Percentiles rank a stretch among this genome's conserved stretches.
Evolutionary conservation across 2,329 filamentous ascomycete species (phyloP).

Genomic region (Colletotrichum cereale): DNA sequence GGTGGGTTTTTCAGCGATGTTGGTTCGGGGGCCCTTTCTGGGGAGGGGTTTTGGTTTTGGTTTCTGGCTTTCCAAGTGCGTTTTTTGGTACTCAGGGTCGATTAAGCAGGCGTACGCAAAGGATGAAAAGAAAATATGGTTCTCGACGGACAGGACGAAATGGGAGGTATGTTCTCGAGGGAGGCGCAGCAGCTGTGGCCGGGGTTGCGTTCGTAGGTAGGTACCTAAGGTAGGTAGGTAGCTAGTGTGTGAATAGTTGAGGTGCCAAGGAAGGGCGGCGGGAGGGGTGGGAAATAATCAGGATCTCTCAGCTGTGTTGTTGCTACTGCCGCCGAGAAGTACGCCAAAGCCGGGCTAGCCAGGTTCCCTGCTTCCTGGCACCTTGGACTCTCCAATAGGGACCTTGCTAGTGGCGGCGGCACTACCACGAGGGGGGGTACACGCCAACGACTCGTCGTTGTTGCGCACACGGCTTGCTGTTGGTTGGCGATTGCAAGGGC

Average conservation of each 20-base stretch:
- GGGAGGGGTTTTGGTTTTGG: background rate
- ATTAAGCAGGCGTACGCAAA: constrained; percentile 2
- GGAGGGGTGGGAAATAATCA: constrained; percentile 7
- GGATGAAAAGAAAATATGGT: background rate
- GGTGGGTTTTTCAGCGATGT: constrained; percentile 19
- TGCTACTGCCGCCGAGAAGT: background rate
- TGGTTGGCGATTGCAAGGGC: constrained; percentile 31
- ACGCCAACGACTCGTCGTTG: constrained; percentile 8
- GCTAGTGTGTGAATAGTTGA: background rate
- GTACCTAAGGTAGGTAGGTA: too few species aligned
- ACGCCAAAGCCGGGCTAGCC: background rate
- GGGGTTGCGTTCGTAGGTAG: constrained; percentile 30
- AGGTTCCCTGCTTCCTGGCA: constrained; percentile 18
- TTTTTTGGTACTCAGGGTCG: background rate
- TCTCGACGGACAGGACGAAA: constrained; percentile 16
- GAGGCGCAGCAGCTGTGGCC: constrained; percentile 37
- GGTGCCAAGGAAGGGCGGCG: background rate
- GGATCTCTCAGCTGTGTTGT: constrained; percentile 15
- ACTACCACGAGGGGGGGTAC: background rate
- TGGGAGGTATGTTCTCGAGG: constrained; percentile 11
- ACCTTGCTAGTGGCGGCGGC: too few species aligned
- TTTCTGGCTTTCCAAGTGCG: constrained; percentile 9
- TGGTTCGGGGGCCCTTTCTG: background rate
- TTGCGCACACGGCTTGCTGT: constrained; percentile 18
- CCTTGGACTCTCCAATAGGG: background rate